These are phyloP conservation scores for Nakazawaea ishiwadae DNA, from an alignment of 805 yeast genomes.

Conservation along the genomic window DNA sequence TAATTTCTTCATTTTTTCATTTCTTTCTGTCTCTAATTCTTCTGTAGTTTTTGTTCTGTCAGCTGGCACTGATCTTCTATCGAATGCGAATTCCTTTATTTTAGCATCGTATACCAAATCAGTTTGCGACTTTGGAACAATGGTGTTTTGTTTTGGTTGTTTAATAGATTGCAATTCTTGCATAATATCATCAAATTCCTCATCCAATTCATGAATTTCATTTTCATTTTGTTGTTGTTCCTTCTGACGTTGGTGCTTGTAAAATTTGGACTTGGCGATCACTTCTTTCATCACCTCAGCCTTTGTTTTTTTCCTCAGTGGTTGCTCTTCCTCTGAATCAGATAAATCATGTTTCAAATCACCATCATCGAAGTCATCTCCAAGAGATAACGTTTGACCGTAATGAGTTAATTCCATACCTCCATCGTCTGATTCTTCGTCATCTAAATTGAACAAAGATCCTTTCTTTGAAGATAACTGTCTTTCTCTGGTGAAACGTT, in stretches of 20 bases:
- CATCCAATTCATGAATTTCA: constrained; percentile 64
- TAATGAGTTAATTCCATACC: constrained; percentile 61
- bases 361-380: constrained; percentile 39
- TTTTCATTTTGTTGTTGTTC: constrained; percentile 56
- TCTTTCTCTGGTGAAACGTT: constrained; percentile 86
- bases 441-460: constrained; percentile 71
- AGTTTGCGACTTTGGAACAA: constrained; percentile 35
- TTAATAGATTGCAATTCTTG: constrained; percentile 20
- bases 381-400: constrained; percentile 62
- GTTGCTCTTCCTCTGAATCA: constrained; percentile 27
- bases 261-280: constrained; percentile 75
- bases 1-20: constrained; percentile 53
- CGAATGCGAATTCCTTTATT: constrained; percentile 62
- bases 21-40: constrained; percentile 57
- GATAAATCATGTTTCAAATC: constrained; percentile 17
- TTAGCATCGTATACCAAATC: constrained; percentile 55
- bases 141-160: constrained; percentile 16
- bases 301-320: constrained; percentile 66
- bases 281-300: constrained; percentile 85
- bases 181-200: constrained; percentile 68
- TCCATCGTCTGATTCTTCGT: constrained; percentile 43
- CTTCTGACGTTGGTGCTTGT: constrained; percentile 71
- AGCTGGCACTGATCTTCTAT: constrained; percentile 74
- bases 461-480: constrained; percentile 51
- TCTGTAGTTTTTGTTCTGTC: constrained; percentile 78